These are phyloP conservation scores for Aspergillus asperescens DNA, from an alignment of 495 filamentous ascomycete species.

Conservation along the genomic window DNA sequence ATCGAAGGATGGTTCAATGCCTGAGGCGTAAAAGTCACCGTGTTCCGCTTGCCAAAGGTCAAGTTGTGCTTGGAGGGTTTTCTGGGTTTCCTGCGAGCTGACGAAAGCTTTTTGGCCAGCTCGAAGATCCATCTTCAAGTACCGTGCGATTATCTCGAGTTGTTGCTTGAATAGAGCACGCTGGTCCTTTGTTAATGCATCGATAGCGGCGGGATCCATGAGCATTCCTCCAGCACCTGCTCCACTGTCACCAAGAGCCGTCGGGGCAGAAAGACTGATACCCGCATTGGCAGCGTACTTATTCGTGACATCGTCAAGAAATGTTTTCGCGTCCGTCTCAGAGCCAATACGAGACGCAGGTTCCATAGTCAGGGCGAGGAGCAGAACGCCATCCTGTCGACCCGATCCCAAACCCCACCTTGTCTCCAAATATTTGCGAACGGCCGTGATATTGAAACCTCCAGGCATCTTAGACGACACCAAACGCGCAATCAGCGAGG, in stretches of 20 bases:
- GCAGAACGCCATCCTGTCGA: constrained; percentile 83
- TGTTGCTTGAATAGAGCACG: constrained; percentile 94
- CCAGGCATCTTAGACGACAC: constrained; percentile 99
- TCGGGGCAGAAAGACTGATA: constrained; percentile 73
- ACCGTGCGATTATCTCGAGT: constrained; percentile 87
- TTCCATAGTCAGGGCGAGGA: constrained; percentile 89
- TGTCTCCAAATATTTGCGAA: constrained; percentile 90
- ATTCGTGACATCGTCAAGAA: constrained; percentile 76
- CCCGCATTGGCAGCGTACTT: constrained; percentile 86
- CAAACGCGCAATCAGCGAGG: constrained; percentile 84
- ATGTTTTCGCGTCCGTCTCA: constrained; percentile 86
- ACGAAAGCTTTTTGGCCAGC: constrained; percentile 91
- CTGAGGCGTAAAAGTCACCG: constrained; percentile 89
- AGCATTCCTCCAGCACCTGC: constrained; percentile 77
- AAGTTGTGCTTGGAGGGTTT: constrained; percentile 82
- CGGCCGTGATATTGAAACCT: constrained; percentile 95
- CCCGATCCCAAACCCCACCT: constrained; percentile 86
- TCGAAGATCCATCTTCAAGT: constrained; percentile 93
- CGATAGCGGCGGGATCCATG: constrained; percentile 97
- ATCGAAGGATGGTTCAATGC: constrained; percentile 92
- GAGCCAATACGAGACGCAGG: constrained; percentile 80
- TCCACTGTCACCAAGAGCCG: constrained; percentile 69
- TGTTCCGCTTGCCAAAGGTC: constrained; percentile 95
- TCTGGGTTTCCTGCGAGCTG: constrained; percentile 73
- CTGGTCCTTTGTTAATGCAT: constrained; percentile 96